A percentile compares a stretch with the other conserved stretches of the same genome.
phyloP scores from a whole-genome alignment of 768 basidiomycete species.

The Kwoniella shandongensis region DNA sequence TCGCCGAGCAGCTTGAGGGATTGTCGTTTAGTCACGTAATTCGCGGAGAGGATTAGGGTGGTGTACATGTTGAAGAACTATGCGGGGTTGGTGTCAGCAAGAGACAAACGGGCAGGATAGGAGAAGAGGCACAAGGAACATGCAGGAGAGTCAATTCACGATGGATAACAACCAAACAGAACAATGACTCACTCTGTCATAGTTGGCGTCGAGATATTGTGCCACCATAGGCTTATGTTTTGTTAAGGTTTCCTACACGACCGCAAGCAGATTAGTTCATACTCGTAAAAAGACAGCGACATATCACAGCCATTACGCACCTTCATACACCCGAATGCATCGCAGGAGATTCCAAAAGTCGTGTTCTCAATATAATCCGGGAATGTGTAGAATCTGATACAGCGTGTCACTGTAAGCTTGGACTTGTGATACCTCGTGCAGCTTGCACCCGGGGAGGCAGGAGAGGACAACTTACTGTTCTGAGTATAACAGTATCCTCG shows the following conservation, averaged over 20 bases:
- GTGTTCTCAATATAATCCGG: slow-evolving; percentile 95
- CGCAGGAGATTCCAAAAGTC: slow-evolving; percentile 96
- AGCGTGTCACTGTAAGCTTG: background rate
- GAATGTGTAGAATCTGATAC: slow-evolving; percentile 85
- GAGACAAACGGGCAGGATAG: background rate
- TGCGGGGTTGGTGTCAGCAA: background rate
- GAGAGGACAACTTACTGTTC: slow-evolving; percentile 70
- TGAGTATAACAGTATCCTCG: slow-evolving; percentile 84
- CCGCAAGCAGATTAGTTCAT: background rate
- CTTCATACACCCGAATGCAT: slow-evolving; percentile 95
- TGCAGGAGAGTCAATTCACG: background rate
- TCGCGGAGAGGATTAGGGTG: slow-evolving; percentile 83
- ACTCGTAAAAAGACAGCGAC: slow-evolving; percentile 16
- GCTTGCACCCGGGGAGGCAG: background rate
- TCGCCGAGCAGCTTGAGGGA: slow-evolving; percentile 97
- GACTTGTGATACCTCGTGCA: background rate
- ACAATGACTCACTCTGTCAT: slow-evolving; percentile 73
- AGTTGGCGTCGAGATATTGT: slow-evolving; percentile 92
- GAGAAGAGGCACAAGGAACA: background rate
- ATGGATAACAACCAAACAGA: too few relatives aligned
- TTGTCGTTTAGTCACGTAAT: slow-evolving; percentile 99
- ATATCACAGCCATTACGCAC: slow-evolving; percentile 32
- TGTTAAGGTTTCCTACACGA: slow-evolving; percentile 76
- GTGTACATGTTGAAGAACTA: slow-evolving; percentile 97
- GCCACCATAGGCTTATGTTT: slow-evolving; percentile 98